A percentile compares a stretch with the other conserved stretches of the same genome.
Evolutionary conservation across 169 alveolate genomes (phyloP).

Genomic region (Cryptosporidium andersoni): DNA sequence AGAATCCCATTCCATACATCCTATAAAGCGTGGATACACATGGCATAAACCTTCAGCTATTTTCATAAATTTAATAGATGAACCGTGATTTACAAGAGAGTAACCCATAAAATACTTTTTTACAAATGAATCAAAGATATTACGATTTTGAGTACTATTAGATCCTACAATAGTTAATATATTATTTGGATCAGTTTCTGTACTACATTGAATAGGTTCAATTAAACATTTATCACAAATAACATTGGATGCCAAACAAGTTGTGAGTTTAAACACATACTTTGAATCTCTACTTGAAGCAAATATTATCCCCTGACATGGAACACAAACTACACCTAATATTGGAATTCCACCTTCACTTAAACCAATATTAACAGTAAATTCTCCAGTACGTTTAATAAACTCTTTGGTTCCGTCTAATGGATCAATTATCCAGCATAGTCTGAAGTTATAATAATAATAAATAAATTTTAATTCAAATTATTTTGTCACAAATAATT

Average conservation of each 20-base stretch:
- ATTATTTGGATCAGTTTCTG: background rate
- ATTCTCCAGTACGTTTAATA: conserved; percentile 74
- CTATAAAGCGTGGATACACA: conserved; percentile 74
- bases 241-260: conserved; percentile 9
- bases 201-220: background rate
- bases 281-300: conserved; percentile 45
- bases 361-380: conserved; percentile 74
- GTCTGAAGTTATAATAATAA: background rate
- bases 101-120: conserved; percentile 1
- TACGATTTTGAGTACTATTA: conserved; percentile 19
- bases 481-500: no score
- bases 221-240: conserved; percentile 1
- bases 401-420: conserved; percentile 79
- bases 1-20: conserved; percentile 77
- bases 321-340: conserved; percentile 74
- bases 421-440: conserved; percentile 75
- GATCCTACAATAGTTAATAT: background rate
- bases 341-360: conserved; percentile 69
- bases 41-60: conserved; percentile 70
- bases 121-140: conserved; percentile 11
- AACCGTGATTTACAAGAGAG: conserved; percentile 26
- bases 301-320: conserved; percentile 53
- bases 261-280: conserved; percentile 57
- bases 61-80: conserved; percentile 73
- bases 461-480: background rate